These are phyloP conservation scores for Solanum appendiculatum DNA, from an alignment of 257 asterid species.

Conservation along the genomic window DNA sequence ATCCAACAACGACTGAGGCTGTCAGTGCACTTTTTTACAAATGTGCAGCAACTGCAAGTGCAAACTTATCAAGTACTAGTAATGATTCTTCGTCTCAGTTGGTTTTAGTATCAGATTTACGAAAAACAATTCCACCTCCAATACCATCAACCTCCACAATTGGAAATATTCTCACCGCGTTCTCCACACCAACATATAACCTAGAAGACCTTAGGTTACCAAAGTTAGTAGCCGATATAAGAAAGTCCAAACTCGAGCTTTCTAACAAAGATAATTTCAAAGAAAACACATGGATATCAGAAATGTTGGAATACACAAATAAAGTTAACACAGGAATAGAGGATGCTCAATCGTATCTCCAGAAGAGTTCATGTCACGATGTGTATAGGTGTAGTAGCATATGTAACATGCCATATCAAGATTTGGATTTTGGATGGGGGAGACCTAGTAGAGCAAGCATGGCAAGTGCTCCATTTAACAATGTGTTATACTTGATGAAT, in stretches of 20 bases:
- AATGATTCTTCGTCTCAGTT: neutral
- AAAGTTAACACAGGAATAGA: neutral
- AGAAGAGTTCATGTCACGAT: neutral
- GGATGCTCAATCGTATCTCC: neutral
- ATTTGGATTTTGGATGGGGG: constrained; percentile 1
- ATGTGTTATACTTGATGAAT: neutral
- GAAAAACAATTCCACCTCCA: neutral
- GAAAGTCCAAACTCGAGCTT: neutral
- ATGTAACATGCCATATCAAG: neutral
- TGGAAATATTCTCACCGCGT: neutral
- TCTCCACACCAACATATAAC: neutral
- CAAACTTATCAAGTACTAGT: neutral
- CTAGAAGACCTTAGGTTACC: neutral
- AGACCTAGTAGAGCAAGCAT: neutral
- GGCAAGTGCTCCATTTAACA: neutral
- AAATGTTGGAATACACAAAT: neutral
- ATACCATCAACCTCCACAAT: neutral
- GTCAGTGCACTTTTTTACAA: neutral
- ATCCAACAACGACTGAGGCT: neutral
- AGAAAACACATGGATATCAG: neutral
- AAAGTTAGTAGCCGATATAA: neutral
- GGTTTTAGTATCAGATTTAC: neutral
- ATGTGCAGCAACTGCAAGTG: neutral
- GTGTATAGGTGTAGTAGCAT: neutral
- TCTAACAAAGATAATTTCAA: neutral